Conservation (phyloP, 2,329 filamentous ascomycete genomes). For the Myriangium duriaei region DNA sequence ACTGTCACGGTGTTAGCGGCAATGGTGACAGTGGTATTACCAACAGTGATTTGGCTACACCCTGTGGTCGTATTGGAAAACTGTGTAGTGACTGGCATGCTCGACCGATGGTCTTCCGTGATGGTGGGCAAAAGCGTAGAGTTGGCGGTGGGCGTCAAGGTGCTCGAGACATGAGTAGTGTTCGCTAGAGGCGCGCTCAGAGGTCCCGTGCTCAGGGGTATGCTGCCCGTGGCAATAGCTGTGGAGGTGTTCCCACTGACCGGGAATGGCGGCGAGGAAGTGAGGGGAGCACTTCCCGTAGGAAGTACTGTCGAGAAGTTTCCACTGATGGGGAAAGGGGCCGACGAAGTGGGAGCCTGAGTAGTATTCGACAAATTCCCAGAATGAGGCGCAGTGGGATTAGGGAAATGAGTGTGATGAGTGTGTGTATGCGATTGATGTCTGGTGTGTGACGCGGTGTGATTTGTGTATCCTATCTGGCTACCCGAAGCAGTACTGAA, state of each 20-base stretch:
- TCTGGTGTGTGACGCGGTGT: conserved; percentile 4
- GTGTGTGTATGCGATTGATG: background rate
- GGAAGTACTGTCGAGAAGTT: too few relatives aligned
- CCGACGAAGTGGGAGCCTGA: too few relatives aligned
- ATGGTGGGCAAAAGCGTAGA: too few relatives aligned
- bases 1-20: conserved; percentile 3
- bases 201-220: conserved; percentile 4
- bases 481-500: conserved; percentile 1
- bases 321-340: too few relatives aligned
- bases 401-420: too few relatives aligned
- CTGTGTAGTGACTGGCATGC: conserved; percentile 2
- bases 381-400: too few relatives aligned
- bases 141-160: too few relatives aligned
- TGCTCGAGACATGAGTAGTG: too few relatives aligned
- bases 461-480: conserved; percentile 1
- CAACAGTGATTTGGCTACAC: too few relatives aligned
- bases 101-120: conserved; percentile 3
- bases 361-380: too few relatives aligned
- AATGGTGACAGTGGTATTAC: too few relatives aligned
- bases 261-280: conserved; percentile 1
- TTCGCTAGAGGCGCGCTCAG: conserved; percentile 5
- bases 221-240: conserved; percentile 1
- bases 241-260: conserved; percentile 3
- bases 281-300: background rate
- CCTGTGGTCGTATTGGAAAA: conserved; percentile 1